Evolutionary conservation across 306 rosid species (phyloP).

Genomic region (Cucumis melo): DNA sequence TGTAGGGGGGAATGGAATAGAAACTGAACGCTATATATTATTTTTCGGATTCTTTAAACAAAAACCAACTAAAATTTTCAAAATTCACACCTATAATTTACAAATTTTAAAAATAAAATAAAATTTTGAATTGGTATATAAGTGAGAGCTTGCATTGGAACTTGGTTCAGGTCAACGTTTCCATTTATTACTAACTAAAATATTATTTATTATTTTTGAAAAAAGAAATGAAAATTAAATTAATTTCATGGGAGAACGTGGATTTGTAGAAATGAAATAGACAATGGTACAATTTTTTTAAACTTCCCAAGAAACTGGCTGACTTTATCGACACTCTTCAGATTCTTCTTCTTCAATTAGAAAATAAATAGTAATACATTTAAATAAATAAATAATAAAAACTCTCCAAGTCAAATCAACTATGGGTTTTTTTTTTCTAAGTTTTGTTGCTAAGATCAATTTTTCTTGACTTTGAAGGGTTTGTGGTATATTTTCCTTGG

Average conservation of each 20-base stretch:
- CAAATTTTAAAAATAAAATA: neutral
- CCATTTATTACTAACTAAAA: slow-evolving; percentile 12
- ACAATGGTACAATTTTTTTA: neutral
- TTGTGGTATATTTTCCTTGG: too few species aligned
- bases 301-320: slow-evolving; percentile 4
- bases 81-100: neutral
- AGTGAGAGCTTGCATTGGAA: slow-evolving; percentile 40
- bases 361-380: neutral
- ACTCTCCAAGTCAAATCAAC: neutral
- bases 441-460: neutral
- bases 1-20: slow-evolving; percentile 96
- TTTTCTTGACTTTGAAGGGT: neutral
- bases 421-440: neutral
- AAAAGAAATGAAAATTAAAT: neutral
- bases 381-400: too few species aligned
- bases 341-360: neutral
- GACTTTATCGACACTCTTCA: neutral
- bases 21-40: slow-evolving; percentile 35
- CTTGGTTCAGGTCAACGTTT: slow-evolving; percentile 44
- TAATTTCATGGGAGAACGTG: neutral
- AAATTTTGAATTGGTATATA: neutral
- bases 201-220: too few species aligned
- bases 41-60: neutral
- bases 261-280: neutral
- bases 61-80: slow-evolving; percentile 15